Base-by-base conservation (phyloP, 257 asterid species). In the Solanum verrucosum region DNA sequence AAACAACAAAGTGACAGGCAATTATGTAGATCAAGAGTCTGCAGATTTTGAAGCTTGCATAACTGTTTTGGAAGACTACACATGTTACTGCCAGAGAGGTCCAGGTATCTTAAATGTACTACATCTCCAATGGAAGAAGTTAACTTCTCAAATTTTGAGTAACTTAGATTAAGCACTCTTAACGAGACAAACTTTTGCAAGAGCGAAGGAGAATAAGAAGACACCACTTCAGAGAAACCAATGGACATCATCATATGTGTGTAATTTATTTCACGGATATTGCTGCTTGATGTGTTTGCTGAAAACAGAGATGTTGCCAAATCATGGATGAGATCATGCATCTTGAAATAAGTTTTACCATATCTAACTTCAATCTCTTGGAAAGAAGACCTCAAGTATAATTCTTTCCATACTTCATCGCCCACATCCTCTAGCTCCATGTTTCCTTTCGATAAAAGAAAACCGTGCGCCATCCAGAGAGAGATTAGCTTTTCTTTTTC, bases 271-370 rank as follows among this genome's bases (percentile, higher is more conserved):
- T 75, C 73, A 2, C 35, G 35, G 35, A 34, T 34, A 34, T 34
- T 34, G 35, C 1, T 34, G 35, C 1, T 34, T 6, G 37, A 77
- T 52, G 59, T 9, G 29, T 31, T 44, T 46, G 27, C 23, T n/a
- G 52, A 77, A 81, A 85, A 38, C 46, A 44, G 40, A 13, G 86
- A 85, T 29, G 68, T 67, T 12, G 88, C 87, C 23, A 88, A 88
- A 85, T 88, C 90, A 77, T 88, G 88, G 46, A 88, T 72, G 52
- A 88, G 83, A 85, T 75, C 88, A 77, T 75, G 52, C 5, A 44
- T 7, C 42, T 38, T 38, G 42, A 38, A 38, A 6, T 38, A 38
- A 6, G 42, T 7, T 7, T 38, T 38, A 38, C 42, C 42, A 38
- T 9, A 38, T 38, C 5, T 38, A 6, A 38, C 42, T 38, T 38